Evolutionary conservation across 768 basidiomycete species (phyloP).

Genomic region (Panus rudis): DNA sequence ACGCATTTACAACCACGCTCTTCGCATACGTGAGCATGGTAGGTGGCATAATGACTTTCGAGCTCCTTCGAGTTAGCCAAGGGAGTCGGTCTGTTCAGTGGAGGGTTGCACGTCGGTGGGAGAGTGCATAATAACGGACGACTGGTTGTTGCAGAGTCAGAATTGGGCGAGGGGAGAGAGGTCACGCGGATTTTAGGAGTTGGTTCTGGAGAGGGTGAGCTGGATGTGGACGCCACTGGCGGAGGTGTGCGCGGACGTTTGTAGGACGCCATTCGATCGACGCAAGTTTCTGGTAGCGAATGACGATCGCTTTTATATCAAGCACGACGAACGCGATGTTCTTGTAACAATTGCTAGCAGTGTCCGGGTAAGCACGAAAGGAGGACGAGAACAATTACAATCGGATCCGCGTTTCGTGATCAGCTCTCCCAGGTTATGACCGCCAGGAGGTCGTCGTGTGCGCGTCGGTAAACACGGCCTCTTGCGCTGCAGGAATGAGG

Average conservation of each 20-base stretch:
- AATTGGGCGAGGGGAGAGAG: conserved; percentile 5
- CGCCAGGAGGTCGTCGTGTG: no score
- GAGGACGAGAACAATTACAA: no score
- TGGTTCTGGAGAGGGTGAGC: conserved; percentile 12
- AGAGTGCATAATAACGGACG: conserved; percentile 59
- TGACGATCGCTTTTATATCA: no score
- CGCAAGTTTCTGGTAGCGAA: no score
- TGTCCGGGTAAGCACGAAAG: no score
- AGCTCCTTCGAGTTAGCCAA: conserved; percentile 62
- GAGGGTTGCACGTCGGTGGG: conserved; percentile 74
- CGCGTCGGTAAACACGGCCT: no score
- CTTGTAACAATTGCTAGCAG: no score
- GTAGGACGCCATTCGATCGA: no score
- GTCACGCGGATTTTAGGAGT: conserved; percentile 17
- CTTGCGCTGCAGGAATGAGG: no score
- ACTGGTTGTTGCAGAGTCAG: conserved; percentile 13
- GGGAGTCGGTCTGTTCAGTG: conserved; percentile 48
- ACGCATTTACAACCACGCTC: conserved; percentile 64
- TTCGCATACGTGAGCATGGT: conserved; percentile 80
- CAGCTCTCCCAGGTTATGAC: no score
- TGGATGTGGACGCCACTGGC: not conserved
- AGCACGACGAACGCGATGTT: no score
- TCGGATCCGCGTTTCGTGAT: no score
- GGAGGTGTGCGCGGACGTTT: not conserved
- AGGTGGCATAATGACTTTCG: conserved; percentile 77